Conservation (phyloP, 2,329 filamentous ascomycete species). For the Beauveria sp. region DNA sequence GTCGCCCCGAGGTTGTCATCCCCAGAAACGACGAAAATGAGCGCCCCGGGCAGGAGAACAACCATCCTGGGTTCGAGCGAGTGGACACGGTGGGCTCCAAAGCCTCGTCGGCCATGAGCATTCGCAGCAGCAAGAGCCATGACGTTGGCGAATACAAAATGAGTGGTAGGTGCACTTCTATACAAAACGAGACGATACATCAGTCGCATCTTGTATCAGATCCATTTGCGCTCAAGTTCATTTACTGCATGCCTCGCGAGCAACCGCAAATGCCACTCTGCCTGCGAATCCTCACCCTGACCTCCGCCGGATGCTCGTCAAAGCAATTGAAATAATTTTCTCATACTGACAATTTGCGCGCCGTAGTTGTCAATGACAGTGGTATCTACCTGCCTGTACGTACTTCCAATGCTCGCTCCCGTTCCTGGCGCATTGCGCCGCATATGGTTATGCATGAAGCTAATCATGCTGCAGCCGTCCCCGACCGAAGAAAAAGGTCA, state of each 20-base stretch:
- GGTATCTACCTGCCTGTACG: constrained; percentile 88
- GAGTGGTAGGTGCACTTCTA: constrained; percentile 52
- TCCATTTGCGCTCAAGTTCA: not conserved
- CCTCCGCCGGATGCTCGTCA: not conserved
- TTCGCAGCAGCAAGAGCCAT: constrained; percentile 51
- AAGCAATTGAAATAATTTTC: not conserved
- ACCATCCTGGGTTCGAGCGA: constrained; percentile 46
- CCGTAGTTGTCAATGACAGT: constrained; percentile 84
- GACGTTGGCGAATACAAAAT: constrained; percentile 71
- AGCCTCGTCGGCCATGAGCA: constrained; percentile 53
- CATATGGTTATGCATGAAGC: not conserved
- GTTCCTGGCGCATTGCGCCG: not conserved
- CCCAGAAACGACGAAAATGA: constrained; percentile 49
- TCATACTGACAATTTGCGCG: constrained; percentile 15
- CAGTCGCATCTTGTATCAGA: not conserved
- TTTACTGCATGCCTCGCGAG: not conserved
- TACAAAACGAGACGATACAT: not conserved
- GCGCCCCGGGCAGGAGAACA: constrained; percentile 30
- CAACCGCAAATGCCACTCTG: not conserved
- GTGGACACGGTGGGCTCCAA: constrained; percentile 57
- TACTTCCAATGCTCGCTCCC: not conserved
- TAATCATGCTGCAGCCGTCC: constrained; percentile 55
- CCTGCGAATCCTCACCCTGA: not conserved
- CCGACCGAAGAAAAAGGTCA: constrained; percentile 76
- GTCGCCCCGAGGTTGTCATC: constrained; percentile 43